A percentile compares a stretch with the other conserved stretches of the same genome.
Evolutionary conservation across 805 yeast genomes (phyloP).

Genomic region (Candida dendrica): DNA sequence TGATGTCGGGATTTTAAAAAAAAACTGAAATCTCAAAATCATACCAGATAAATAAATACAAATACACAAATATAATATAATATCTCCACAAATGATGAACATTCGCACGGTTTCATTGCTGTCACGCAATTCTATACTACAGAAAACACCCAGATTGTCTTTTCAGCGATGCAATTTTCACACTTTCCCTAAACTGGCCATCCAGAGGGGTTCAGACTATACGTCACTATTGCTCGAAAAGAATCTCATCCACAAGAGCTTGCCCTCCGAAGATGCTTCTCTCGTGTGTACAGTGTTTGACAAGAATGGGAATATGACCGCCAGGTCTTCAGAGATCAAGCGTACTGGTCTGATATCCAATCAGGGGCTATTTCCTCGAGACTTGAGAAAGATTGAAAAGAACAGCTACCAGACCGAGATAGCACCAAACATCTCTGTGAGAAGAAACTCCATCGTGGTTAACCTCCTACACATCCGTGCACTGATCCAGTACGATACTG

Average conservation of each 20-base stretch:
- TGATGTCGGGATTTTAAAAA: too few relatives aligned
- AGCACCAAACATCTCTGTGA: slow-evolving; percentile 74
- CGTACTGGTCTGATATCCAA: slow-evolving; percentile 63
- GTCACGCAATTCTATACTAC: too few relatives aligned
- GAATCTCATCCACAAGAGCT: slow-evolving; percentile 29
- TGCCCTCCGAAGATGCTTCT: slow-evolving; percentile 25
- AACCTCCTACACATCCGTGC: slow-evolving; percentile 77
- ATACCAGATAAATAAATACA: too few relatives aligned
- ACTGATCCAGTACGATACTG: slow-evolving; percentile 60
- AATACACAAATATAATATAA: too few relatives aligned
- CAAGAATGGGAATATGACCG: slow-evolving; percentile 54
- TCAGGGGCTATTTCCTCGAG: slow-evolving; percentile 82
- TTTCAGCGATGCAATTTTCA: not conserved
- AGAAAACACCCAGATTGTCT: not conserved
- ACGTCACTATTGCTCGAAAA: slow-evolving; percentile 29
- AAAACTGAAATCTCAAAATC: too few relatives aligned
- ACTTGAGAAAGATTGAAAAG: slow-evolving; percentile 80
- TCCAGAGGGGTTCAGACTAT: slow-evolving; percentile 7
- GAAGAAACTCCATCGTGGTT: slow-evolving; percentile 63
- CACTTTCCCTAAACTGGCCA: not conserved
- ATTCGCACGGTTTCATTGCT: too few relatives aligned
- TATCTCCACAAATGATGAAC: too few relatives aligned
- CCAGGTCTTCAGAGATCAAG: slow-evolving; percentile 67
- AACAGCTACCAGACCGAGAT: slow-evolving; percentile 51
- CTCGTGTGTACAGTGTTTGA: slow-evolving; percentile 84